Conservation (phyloP, 2,329 filamentous ascomycete genomes). For the Mollisia scopiformis region DNA sequence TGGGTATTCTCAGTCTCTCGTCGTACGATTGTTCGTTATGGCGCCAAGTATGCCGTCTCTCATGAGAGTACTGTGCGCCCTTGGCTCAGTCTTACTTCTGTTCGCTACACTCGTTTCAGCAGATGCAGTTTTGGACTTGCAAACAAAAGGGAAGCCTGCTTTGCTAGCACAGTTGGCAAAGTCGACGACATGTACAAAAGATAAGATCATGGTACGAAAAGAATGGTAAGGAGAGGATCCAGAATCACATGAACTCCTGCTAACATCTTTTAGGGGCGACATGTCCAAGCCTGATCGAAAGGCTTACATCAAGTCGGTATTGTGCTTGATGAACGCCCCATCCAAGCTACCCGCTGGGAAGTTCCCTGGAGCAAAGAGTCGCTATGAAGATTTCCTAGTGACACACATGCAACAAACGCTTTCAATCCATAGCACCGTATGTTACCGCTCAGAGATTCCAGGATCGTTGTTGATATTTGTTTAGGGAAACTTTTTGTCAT, state of each 20-base stretch:
- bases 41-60: constrained; percentile 8
- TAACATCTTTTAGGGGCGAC: constrained; percentile 16
- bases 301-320: constrained; percentile 40
- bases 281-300: constrained; percentile 19
- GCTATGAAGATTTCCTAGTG: constrained; percentile 43
- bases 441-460: constrained; percentile 26
- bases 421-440: constrained; percentile 25
- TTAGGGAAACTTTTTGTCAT: constrained; percentile 41
- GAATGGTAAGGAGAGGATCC: constrained; percentile 20
- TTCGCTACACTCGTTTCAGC: constrained; percentile 8
- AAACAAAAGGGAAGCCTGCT: constrained; percentile 23
- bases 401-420: constrained; percentile 39
- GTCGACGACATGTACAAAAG: constrained; percentile 18
- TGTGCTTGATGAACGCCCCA: constrained; percentile 37
- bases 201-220: constrained; percentile 20
- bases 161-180: constrained; percentile 23
- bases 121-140: constrained; percentile 22
- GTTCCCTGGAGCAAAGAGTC: constrained; percentile 37
- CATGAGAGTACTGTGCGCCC: constrained; percentile 6
- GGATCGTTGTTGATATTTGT: constrained; percentile 4
- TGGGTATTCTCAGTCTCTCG: neutral
- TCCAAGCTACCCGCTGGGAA: constrained; percentile 35
- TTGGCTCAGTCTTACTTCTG: constrained; percentile 4
- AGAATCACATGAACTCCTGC: neutral
- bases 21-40: constrained; percentile 7